phyloP scores from a whole-genome alignment of 768 basidiomycete species.

The Boletus bicolor region DNA sequence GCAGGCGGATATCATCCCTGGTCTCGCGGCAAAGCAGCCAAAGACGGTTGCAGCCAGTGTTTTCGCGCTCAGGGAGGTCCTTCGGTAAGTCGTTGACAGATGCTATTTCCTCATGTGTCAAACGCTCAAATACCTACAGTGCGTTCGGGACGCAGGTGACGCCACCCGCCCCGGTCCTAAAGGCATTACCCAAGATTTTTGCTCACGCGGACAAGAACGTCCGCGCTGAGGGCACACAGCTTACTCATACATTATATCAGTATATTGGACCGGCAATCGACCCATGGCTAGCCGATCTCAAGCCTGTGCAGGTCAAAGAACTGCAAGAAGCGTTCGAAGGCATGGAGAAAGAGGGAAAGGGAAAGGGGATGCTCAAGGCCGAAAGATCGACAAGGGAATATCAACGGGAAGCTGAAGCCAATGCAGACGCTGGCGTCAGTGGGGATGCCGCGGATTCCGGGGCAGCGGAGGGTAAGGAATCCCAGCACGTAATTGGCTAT shows the following conservation, averaged over 20 bases:
- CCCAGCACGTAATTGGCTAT: neutral
- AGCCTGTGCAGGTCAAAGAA: constrained; percentile 96
- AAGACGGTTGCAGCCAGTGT: constrained; percentile 86
- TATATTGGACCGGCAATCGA: constrained; percentile 84
- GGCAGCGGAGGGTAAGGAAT: constrained; percentile 47
- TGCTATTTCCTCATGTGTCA: neutral
- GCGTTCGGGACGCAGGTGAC: constrained; percentile 75
- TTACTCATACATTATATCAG: constrained; percentile 77
- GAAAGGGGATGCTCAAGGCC: constrained; percentile 77
- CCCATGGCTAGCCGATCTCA: constrained; percentile 82
- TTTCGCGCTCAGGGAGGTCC: constrained; percentile 73
- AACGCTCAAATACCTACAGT: constrained; percentile 38
- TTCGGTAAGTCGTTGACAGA: constrained; percentile 54
- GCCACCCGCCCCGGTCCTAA: constrained; percentile 77
- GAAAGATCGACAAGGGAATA: constrained; percentile 74
- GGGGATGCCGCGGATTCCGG: constrained; percentile 42
- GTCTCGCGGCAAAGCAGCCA: constrained; percentile 89
- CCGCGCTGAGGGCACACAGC: constrained; percentile 81
- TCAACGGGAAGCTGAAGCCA: constrained; percentile 65
- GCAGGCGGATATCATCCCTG: constrained; percentile 77
- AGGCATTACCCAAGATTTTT: constrained; percentile 88
- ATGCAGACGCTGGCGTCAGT: constrained; percentile 34
- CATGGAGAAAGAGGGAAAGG: constrained; percentile 82
- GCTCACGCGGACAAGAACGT: constrained; percentile 94
- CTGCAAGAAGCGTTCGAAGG: constrained; percentile 85